Percentiles rank a stretch among this genome's conserved stretches.
Conservation (phyloP, 2,329 filamentous ascomycete species). For the Talaromyces sp. region DNA sequence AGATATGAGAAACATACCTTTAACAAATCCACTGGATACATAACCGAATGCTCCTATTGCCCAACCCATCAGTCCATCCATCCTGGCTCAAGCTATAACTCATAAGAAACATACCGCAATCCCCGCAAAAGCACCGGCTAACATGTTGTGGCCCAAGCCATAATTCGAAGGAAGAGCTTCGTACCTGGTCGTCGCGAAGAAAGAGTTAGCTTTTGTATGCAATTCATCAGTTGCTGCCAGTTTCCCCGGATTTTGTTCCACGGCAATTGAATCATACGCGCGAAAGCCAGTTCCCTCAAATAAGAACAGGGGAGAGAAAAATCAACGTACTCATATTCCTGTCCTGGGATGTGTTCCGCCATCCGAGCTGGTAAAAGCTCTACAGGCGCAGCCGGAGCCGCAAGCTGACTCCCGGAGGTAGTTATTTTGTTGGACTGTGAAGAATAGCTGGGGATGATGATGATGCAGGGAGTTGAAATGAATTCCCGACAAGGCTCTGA, state of each 20-base stretch:
- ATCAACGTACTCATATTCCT: constrained; percentile 44
- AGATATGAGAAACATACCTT: constrained; percentile 61
- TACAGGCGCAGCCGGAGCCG: constrained; percentile 33
- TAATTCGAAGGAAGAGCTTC: constrained; percentile 93
- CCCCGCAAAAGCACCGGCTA: constrained; percentile 91
- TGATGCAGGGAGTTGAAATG: background rate
- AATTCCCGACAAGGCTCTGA: background rate
- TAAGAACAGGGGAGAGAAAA: background rate
- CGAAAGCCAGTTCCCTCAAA: background rate
- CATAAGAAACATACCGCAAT: constrained; percentile 66
- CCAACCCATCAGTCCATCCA: background rate
- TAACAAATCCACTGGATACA: constrained; percentile 97
- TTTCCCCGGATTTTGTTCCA: background rate
- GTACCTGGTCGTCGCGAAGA: constrained; percentile 56
- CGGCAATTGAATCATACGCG: background rate
- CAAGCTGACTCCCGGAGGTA: constrained; percentile 11
- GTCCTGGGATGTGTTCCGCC: constrained; percentile 40
- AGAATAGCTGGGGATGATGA: background rate
- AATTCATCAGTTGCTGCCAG: background rate
- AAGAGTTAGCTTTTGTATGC: background rate
- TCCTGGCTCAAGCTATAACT: background rate
- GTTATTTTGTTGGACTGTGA: constrained; percentile 7
- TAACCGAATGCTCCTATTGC: constrained; percentile 86
- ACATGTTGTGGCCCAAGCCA: constrained; percentile 89
- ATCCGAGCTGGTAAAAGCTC: constrained; percentile 27